phyloP scores from a whole-genome alignment of 805 yeast species.

The Saccharomycopsis fibuligera region DNA sequence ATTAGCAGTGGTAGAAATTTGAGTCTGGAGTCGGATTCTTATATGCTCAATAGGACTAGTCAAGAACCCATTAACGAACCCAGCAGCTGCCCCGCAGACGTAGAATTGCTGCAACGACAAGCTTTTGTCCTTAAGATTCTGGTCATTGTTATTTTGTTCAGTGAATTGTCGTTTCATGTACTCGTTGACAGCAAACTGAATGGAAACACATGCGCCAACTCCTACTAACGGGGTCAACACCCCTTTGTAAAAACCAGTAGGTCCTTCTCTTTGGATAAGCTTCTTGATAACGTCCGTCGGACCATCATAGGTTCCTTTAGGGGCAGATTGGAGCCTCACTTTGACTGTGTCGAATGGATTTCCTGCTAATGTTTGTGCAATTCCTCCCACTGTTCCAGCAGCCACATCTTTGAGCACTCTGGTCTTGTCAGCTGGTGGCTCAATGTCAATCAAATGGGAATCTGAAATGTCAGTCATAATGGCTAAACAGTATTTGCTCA shows the following conservation, averaged over 20 bases:
- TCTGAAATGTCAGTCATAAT: constrained; percentile 10
- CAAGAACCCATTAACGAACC: constrained; percentile 79
- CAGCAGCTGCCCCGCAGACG: constrained; percentile 84
- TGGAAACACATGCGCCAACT: constrained; percentile 96
- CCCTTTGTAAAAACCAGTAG: constrained; percentile 84
- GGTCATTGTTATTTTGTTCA: constrained; percentile 33
- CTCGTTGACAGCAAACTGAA: constrained; percentile 93
- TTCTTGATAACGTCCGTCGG: constrained; percentile 72
- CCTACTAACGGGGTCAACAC: constrained; percentile 90
- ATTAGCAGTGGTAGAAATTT: constrained; percentile 49
- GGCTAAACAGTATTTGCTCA: not conserved
- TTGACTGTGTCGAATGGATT: constrained; percentile 96
- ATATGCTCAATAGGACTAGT: constrained; percentile 95
- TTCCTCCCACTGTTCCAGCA: constrained; percentile 93
- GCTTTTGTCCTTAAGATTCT: constrained; percentile 27
- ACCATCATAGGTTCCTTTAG: constrained; percentile 66
- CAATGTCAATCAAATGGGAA: constrained; percentile 13
- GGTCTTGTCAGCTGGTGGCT: constrained; percentile 12
- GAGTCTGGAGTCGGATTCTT: constrained; percentile 90
- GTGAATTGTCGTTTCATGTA: constrained; percentile 78
- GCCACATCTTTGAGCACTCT: constrained; percentile 69
- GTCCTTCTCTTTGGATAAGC: constrained; percentile 74
- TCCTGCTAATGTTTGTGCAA: constrained; percentile 91
- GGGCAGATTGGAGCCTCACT: constrained; percentile 85
- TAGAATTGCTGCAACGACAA: constrained; percentile 65